These are phyloP conservation scores for Glycine latifolia DNA, from an alignment of 306 rosid species.

Conservation along the genomic window DNA sequence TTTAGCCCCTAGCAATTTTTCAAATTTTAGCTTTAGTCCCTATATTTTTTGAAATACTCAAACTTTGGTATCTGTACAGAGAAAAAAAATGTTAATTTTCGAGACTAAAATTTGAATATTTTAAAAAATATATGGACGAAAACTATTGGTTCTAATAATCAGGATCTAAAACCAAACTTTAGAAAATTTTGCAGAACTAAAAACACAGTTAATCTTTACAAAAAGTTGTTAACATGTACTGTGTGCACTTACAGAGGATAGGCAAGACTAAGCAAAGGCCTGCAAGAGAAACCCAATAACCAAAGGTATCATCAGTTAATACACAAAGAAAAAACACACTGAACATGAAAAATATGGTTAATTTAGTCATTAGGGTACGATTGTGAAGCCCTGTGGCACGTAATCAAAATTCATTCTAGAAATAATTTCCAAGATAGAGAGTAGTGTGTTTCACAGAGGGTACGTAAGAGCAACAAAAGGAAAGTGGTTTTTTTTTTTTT, in stretches of 20 bases:
- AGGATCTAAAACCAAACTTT: not conserved
- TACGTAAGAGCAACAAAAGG: too few relatives aligned
- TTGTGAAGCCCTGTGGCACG: not conserved
- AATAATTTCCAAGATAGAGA: too few relatives aligned
- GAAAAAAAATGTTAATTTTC: not conserved
- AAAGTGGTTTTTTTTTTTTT: too few relatives aligned
- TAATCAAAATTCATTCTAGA: not conserved
- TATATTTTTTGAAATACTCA: not conserved
- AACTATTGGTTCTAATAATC: not conserved
- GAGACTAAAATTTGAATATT: not conserved
- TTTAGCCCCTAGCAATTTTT: not conserved
- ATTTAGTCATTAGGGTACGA: not conserved
- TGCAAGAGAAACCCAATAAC: slow-evolving; percentile 52
- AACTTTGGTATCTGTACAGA: not conserved
- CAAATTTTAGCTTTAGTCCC: not conserved
- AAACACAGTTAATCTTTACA: too few relatives aligned
- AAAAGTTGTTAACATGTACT: not conserved
- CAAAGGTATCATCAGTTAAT: not conserved
- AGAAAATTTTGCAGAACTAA: not conserved
- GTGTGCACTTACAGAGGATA: slow-evolving; percentile 88
- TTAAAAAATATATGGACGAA: not conserved
- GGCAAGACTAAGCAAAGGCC: slow-evolving; percentile 94
- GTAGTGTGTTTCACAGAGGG: too few relatives aligned
- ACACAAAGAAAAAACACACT: slow-evolving; percentile 5
- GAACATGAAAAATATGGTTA: slow-evolving; percentile 6